Conservation (phyloP, 345 rosid species). For the Sisymbrium altissimum region DNA sequence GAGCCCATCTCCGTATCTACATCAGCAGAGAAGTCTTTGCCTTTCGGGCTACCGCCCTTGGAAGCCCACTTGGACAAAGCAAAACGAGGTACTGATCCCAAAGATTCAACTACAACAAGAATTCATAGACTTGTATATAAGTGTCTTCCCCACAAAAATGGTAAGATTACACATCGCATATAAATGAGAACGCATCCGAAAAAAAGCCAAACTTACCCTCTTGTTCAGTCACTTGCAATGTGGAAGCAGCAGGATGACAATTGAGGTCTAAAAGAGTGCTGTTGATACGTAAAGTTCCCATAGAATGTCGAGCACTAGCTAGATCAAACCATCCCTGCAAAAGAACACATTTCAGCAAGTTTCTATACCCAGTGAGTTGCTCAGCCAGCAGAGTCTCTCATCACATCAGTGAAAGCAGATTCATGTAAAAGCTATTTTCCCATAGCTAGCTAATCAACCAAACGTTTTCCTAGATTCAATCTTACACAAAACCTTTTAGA, state of each 20-base stretch:
- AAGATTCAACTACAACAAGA: slow-evolving; percentile 39
- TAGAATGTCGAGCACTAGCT: slow-evolving; percentile 84
- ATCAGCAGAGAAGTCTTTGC: slow-evolving; percentile 32
- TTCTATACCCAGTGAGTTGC: not conserved
- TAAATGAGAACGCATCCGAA: not conserved
- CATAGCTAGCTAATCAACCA: not conserved
- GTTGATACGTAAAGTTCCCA: slow-evolving; percentile 86
- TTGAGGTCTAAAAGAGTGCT: slow-evolving; percentile 71
- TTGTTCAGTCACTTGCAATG: slow-evolving; percentile 44
- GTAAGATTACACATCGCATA: not conserved
- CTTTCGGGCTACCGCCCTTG: slow-evolving; percentile 23
- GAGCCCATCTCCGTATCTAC: slow-evolving; percentile 32
- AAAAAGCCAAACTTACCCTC: slow-evolving; percentile 35
- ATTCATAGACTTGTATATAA: slow-evolving; percentile 3
- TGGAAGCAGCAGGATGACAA: slow-evolving; percentile 68
- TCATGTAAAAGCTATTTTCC: not conserved
- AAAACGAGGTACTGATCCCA: slow-evolving; percentile 47
- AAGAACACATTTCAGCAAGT: not conserved
- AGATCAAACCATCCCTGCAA: slow-evolving; percentile 89
- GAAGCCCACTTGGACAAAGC: slow-evolving; percentile 71
- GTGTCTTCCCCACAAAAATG: not conserved
- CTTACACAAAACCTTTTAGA: not conserved
- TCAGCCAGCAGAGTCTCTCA: not conserved
- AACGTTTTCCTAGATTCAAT: not conserved
- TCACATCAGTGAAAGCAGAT: not conserved